Percentiles rank a stretch among this genome's conserved stretches.
Conservation (phyloP, 2,329 filamentous ascomycete genomes). For the Cladosporium oxysporum region DNA sequence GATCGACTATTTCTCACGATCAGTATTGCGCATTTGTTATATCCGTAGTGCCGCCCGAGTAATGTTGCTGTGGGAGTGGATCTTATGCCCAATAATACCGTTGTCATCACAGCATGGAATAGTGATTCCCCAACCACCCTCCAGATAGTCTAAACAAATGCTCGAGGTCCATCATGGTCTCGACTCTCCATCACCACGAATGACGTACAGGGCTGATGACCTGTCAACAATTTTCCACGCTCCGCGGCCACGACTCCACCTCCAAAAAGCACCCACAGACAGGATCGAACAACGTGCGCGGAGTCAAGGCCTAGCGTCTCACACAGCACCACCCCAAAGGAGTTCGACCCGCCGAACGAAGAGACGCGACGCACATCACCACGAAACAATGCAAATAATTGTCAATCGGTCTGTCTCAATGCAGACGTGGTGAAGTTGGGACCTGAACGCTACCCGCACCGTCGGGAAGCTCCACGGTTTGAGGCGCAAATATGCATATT, state of each 20-base stretch:
- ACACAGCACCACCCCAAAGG: not conserved
- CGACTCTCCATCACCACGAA: not conserved
- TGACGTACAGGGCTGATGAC: conserved; percentile 19
- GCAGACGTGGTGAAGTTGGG: not conserved
- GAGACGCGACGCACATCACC: not conserved
- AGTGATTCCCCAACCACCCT: not conserved
- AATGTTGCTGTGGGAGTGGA: not conserved
- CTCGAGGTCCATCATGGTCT: not conserved
- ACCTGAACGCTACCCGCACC: not conserved
- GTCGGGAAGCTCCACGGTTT: conserved; percentile 1
- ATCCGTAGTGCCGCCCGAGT: not conserved
- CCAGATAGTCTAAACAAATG: not conserved
- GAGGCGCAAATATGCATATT: conserved; percentile 4
- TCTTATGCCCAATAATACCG: not conserved
- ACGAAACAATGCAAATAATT: not conserved
- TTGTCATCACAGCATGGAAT: not conserved
- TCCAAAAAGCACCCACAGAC: conserved; percentile 4
- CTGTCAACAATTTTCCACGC: not conserved
- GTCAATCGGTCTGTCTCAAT: not conserved
- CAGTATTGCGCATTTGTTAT: not conserved
- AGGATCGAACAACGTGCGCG: conserved; percentile 14
- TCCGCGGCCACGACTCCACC: conserved; percentile 15
- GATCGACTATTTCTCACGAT: not conserved
- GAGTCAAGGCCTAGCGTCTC: not conserved
- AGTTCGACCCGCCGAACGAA: not conserved